Base-by-base conservation (phyloP, 2,329 filamentous ascomycete species). In the Diaporthe citri region DNA sequence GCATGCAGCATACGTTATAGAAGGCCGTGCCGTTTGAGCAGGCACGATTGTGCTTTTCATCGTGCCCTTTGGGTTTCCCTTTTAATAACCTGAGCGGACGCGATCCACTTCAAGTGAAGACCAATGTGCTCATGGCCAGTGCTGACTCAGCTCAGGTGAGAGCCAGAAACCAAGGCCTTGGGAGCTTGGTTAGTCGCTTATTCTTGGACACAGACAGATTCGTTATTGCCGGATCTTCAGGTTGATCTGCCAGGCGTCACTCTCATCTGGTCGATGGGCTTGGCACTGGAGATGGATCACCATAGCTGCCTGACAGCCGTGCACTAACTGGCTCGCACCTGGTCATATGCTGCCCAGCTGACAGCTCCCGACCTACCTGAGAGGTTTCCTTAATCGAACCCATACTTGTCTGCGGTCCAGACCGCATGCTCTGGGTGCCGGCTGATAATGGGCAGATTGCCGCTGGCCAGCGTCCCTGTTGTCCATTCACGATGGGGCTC, bases 221-320 rank as follows among this genome's bases (percentile, higher is more conserved):
- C n/a, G 15, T 36, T 4, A n/a, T 31, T 31, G 36, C 57, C 15
- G 39, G 62, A 66, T 66, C 43, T 34, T 34, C 60, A 46, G 60
- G n/a, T 67, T 15, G 62, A 51, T 67, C 62, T 3, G 31, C 34
- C 22, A 67, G 43, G 22, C n/a, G 64, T 67, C 64, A 41, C 20
- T 66, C 64, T 55, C n/a, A 12, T 41, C 34, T 28, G 48, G 64
- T 41, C 34, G 13, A 55, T 52, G 64, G 55, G 64, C 48, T 69
- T 69, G 64, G 64, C 48, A 34, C 41, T 55, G n/a, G 48, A 55
- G 64, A 55, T 55, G 22, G 64, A 69, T 69, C 48, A 41, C 48
- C 46, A 12, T 39, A 28, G 22, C 39, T 43, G 22, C 39, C 62
- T 51, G 60, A 48, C 28, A n/a, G 60, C 41, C 60, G 4, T 15